A percentile compares a stretch with the other conserved stretches of the same genome.
Evolutionary conservation across 345 rosid genomes (phyloP).

Genomic region (Eucalyptus coolabah): DNA sequence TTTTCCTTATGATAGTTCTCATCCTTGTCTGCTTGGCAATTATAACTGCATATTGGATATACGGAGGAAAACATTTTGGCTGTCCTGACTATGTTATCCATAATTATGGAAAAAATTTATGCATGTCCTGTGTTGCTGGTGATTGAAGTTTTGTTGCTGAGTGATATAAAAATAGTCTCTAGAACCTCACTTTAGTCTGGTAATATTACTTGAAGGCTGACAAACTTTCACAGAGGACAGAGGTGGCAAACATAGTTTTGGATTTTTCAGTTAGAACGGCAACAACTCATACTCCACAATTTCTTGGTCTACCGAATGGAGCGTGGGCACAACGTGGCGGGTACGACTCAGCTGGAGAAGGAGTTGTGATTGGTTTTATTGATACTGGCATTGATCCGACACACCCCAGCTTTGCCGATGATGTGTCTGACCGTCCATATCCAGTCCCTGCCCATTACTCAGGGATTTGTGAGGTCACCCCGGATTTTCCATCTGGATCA

Average conservation of each 20-base stretch:
- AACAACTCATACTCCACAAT: too few species aligned
- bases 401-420: too few species aligned
- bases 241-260: slow-evolving; percentile 47
- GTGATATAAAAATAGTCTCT: background rate
- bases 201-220: slow-evolving; percentile 31
- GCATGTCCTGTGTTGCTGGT: background rate
- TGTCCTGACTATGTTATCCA: background rate
- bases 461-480: too few species aligned
- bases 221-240: slow-evolving; percentile 54
- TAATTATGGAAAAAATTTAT: background rate
- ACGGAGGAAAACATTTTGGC: background rate
- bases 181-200: background rate
- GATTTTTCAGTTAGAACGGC: too few species aligned
- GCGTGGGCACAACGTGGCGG: too few species aligned
- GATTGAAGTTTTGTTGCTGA: background rate
- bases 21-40: background rate
- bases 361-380: too few species aligned
- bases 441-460: too few species aligned
- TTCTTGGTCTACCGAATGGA: too few species aligned
- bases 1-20: background rate
- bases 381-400: too few species aligned
- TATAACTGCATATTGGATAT: background rate
- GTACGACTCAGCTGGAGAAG: too few species aligned
- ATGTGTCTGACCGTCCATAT: too few species aligned
- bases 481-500: too few species aligned